phyloP scores from a whole-genome alignment of 208 protist genomes.

The Leishmania lainsoni region DNA sequence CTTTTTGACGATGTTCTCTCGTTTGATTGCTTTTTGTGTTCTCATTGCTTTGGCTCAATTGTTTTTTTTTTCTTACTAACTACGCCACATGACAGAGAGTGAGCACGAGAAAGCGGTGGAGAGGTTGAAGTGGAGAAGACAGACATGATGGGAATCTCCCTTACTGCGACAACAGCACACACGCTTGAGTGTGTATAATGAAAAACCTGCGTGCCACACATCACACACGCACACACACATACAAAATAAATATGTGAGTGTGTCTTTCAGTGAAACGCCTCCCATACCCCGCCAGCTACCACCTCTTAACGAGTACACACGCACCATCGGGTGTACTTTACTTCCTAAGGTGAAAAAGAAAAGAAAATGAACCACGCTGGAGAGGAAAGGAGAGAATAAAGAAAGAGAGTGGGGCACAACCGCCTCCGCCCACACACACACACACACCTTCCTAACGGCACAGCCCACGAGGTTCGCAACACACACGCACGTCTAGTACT shows the following conservation, averaged over 20 bases:
- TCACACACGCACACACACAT: not conserved
- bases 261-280: not conserved
- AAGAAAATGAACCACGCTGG: conserved; percentile 3
- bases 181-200: not conserved
- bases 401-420: not conserved
- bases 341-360: conserved; percentile 20
- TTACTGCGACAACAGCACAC: not conserved
- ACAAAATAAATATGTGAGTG: not conserved
- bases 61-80: conserved; percentile 1
- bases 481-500: conserved; percentile 62
- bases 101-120: conserved; percentile 5
- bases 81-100: conserved; percentile 5
- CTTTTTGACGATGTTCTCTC: not conserved
- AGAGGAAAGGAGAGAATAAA: not conserved
- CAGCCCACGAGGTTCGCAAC: not conserved
- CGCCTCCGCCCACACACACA: not conserved
- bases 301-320: not conserved
- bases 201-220: not conserved
- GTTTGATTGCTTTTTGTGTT: conserved; percentile 3
- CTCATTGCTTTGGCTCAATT: conserved; percentile 3
- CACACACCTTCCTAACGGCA: not conserved
- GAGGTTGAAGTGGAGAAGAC: not conserved
- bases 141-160: not conserved
- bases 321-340: not conserved
- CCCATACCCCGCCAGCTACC: not conserved